These are phyloP conservation scores for Talaromyces rugulosus DNA, from an alignment of 2,329 filamentous ascomycete species.

Conservation along the genomic window DNA sequence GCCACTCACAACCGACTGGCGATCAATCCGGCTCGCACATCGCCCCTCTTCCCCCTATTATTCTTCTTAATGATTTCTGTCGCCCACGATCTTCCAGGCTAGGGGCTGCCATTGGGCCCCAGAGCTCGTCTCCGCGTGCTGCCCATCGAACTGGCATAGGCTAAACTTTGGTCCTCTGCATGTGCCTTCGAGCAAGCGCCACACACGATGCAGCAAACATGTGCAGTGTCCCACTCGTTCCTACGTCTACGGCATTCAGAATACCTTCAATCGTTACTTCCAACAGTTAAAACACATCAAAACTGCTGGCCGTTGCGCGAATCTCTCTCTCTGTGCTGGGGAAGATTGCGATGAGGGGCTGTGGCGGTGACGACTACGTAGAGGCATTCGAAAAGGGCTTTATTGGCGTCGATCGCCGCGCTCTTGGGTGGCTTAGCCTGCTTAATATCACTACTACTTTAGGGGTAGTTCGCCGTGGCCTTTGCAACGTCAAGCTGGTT, in stretches of 20 bases:
- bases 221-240: not conserved
- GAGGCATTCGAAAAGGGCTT: not conserved
- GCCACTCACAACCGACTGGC: not conserved
- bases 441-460: not conserved
- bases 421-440: not conserved
- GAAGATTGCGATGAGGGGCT: not conserved
- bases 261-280: not conserved
- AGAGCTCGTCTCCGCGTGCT: not conserved
- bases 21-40: not conserved
- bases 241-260: not conserved
- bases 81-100: not conserved
- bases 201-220: not conserved
- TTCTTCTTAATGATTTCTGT: not conserved
- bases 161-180: not conserved
- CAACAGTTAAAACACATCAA: not conserved
- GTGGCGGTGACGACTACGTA: not conserved
- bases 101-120: not conserved
- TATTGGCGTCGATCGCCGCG: not conserved
- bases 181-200: too few relatives aligned
- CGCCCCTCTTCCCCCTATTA: constrained; percentile 1
- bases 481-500: not conserved
- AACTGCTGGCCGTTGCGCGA: not conserved
- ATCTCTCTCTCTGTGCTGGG: not conserved
- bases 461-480: not conserved
- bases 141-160: not conserved